These are phyloP conservation scores for Neurospora africana DNA, from an alignment of 495 filamentous ascomycete species.

Conservation along the genomic window DNA sequence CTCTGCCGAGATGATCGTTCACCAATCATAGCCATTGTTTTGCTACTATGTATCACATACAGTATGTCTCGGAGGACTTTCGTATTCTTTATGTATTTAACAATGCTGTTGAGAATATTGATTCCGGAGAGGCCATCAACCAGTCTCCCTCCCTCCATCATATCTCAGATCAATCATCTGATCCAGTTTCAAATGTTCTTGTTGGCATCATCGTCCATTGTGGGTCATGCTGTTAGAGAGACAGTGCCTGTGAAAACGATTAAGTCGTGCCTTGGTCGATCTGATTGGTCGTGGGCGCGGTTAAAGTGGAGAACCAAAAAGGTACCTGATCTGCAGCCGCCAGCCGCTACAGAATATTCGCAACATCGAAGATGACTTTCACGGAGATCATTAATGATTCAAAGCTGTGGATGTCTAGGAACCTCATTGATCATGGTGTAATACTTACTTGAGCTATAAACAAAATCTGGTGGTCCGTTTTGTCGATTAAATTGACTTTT, in stretches of 20 bases:
- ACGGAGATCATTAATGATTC: not conserved
- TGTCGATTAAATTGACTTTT: not conserved
- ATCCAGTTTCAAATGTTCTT: no score
- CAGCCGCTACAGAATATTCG: not conserved
- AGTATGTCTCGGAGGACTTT: not conserved
- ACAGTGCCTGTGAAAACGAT: no score
- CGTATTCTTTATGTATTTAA: not conserved
- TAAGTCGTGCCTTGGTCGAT: no score
- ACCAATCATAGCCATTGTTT: not conserved
- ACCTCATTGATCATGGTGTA: not conserved
- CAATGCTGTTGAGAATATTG: not conserved
- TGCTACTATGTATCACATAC: not conserved
- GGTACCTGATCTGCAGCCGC: not conserved
- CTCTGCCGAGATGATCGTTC: not conserved
- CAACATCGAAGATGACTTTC: not conserved
- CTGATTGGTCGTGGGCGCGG: no score
- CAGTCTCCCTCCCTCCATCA: no score
- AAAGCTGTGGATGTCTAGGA: not conserved
- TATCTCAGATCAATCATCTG: no score
- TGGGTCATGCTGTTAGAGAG: no score
- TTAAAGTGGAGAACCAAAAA: not conserved
- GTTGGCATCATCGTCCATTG: no score
- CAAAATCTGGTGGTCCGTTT: no score
- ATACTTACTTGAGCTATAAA: no score
- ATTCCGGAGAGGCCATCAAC: no score